These are phyloP conservation scores for Diaporthe longicolla DNA, from an alignment of 2,329 filamentous ascomycete genomes.

Conservation along the genomic window DNA sequence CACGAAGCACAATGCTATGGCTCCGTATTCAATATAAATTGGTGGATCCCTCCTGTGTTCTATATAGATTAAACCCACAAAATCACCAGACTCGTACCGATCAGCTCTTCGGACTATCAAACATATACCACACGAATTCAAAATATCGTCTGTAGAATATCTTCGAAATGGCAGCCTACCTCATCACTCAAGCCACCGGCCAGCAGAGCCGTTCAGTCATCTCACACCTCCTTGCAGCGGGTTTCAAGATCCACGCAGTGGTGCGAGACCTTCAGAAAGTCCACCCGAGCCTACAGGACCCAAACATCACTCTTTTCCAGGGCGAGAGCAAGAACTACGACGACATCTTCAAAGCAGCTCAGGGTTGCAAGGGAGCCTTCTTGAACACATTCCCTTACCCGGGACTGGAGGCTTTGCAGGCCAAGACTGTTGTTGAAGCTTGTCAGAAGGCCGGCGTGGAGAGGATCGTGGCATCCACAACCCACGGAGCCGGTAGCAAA, in stretches of 20 bases:
- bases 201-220: conserved; percentile 13
- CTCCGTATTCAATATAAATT: neutral
- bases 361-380: neutral
- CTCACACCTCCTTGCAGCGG: conserved; percentile 6
- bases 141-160: neutral
- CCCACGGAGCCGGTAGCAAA: neutral
- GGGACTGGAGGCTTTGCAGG: neutral
- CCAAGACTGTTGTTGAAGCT: conserved; percentile 12
- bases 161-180: neutral
- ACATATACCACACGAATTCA: neutral
- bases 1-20: no score
- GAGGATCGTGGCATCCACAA: neutral
- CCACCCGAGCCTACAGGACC: neutral
- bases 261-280: conserved; percentile 18
- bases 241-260: neutral
- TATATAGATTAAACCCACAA: neutral
- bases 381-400: conserved; percentile 11
- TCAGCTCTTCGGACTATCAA: neutral
- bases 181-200: conserved; percentile 17
- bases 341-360: neutral
- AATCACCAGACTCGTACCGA: neutral
- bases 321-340: conserved; percentile 10
- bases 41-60: no score
- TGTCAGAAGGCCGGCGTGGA: conserved; percentile 2
- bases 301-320: conserved; percentile 9